Evolutionary conservation across 768 basidiomycete genomes (phyloP), one percentile per base, ranked within the genome.

Genomic region (Pulveroboletus sp.): DNA sequence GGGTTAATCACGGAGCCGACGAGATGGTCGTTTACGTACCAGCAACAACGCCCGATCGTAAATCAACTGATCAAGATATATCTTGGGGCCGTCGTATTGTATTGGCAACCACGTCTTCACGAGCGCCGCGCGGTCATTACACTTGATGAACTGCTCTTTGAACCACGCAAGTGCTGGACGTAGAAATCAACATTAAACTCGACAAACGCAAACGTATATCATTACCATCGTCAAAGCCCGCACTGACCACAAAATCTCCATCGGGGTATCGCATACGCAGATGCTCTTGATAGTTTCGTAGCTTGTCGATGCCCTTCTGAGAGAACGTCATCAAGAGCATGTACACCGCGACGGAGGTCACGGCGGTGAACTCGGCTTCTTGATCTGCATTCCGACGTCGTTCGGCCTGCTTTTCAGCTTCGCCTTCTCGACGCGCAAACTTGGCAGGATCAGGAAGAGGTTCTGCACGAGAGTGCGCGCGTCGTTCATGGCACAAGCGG

Each of bases 291-390:
- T 83, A 81, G 44, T 83, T 79, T 45, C 84, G 73, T 50, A 96
- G 77, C 63, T 80, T 82, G 63, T 93, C 83, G 51, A 96, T 93
- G 24, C 94, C 96, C 69, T 86, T 89, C 69, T 93, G 89, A 46
- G 93, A 83, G 69, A 97, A 97, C 2, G 84, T 81, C 83, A 98
- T 89, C 34, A 93, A 74, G 48, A 91, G 83, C 79, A 94, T 84
- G 73, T 93, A 95, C 49, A 94, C 77, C 32, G 91, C 86, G 24
- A 94, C 83, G 53, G 86, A 87, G 0, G 91, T 90, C 44, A 90
- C 83, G 27, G 90, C 89, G 56, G 86, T 85, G 58, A 82, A 84
- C 61, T 90, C 89, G 14, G 85, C 86, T 62, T 89, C 87, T 63
- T 83, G 75, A 58, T 89, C 88, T 29, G 83, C 84, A 45, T 85